These are phyloP conservation scores for Lactuca saligna DNA, from an alignment of 129 eudicot species.

Conservation along the genomic window DNA sequence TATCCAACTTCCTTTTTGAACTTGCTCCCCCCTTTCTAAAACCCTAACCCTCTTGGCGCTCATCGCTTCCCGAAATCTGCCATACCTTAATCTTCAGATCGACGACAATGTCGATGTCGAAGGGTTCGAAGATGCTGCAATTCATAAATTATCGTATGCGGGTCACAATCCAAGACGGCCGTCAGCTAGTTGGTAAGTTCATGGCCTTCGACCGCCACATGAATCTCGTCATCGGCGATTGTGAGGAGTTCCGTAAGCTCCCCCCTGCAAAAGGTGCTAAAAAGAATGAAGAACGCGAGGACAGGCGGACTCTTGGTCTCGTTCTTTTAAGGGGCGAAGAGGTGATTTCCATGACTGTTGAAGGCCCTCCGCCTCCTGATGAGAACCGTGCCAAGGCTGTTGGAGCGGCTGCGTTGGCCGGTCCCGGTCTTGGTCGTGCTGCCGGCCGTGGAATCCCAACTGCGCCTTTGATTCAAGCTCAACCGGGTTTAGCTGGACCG, in stretches of 20 bases:
- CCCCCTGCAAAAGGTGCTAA: conserved; percentile 72
- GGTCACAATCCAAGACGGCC: conserved; percentile 88
- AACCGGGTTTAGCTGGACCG: conserved; percentile 91
- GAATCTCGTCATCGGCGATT: conserved; percentile 98
- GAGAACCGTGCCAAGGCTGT: conserved; percentile 68
- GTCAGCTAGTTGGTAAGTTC: conserved; percentile 89
- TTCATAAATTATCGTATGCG: conserved; percentile 94
- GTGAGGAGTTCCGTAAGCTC: conserved; percentile 90
- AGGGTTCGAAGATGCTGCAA: conserved; percentile 89
- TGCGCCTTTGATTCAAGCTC: conserved; percentile 68
- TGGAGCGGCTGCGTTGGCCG: conserved; percentile 54
- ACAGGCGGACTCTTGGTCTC: conserved; percentile 87
- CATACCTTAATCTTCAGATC: conserved; percentile 18
- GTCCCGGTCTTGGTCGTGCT: conserved; percentile 81
- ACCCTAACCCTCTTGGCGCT: conserved; percentile 34
- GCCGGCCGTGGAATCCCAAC: conserved; percentile 80
- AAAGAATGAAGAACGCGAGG: conserved; percentile 69
- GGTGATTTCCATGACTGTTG: conserved; percentile 91
- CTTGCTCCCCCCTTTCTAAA: conserved; percentile 23
- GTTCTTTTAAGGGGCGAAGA: conserved; percentile 88
- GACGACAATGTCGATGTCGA: conserved; percentile 88
- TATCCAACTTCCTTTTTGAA: neutral
- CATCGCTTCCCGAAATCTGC: conserved; percentile 4
- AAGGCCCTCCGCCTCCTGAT: conserved; percentile 97
- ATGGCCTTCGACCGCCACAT: conserved; percentile 99